These are phyloP conservation scores for Macadamia integrifolia DNA, from an alignment of 164 flowering plant species.

Conservation along the genomic window DNA sequence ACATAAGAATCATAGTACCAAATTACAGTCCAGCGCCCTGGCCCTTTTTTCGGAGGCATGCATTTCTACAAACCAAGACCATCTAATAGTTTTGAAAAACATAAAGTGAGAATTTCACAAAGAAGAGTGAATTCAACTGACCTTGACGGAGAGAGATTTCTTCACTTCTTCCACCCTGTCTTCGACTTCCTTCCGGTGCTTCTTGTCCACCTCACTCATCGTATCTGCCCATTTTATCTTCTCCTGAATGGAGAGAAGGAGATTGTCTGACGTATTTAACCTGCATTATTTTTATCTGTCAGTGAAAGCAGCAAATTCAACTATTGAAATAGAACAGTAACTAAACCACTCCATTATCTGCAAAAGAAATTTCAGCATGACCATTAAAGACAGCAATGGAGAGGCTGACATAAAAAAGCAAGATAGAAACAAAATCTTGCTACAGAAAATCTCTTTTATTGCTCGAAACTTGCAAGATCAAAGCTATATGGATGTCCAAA, in stretches of 20 bases:
- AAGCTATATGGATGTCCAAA: no score
- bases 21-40: no score
- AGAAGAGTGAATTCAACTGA: slow-evolving; percentile 39
- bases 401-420: not conserved
- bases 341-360: not conserved
- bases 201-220: slow-evolving; percentile 73
- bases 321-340: not conserved
- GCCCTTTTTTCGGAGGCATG: no score
- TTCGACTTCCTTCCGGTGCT: slow-evolving; percentile 71
- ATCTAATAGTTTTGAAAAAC: no score
- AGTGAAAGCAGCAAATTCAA: not conserved
- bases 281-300: slow-evolving; percentile 27
- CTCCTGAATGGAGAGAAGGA: slow-evolving; percentile 82
- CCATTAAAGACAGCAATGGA: not conserved
- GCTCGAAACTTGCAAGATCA: no score
- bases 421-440: not conserved
- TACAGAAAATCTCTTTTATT: no score
- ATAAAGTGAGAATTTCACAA: not conserved
- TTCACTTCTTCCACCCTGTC: slow-evolving; percentile 74
- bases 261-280: slow-evolving; percentile 79
- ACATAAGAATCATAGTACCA: no score
- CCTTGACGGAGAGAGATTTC: slow-evolving; percentile 71
- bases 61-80: no score
- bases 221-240: slow-evolving; percentile 95
- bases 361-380: not conserved